Evolutionary conservation across 768 basidiomycete species (phyloP), one percentile per base, ranked within the genome.

Genomic region (Lactifluus echinatus): DNA sequence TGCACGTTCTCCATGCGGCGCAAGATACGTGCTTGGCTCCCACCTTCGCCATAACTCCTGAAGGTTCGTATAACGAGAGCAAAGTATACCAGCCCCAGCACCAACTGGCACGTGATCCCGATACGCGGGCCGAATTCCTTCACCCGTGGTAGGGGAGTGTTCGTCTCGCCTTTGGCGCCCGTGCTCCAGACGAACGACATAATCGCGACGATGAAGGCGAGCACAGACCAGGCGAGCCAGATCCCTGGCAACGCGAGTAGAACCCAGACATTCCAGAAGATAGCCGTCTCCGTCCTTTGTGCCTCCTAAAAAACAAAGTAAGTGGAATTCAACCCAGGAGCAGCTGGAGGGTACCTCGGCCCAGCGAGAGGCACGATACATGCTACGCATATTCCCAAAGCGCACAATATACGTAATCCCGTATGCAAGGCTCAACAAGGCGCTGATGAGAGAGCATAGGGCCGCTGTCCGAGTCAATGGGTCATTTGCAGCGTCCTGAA

Each of bases 141-240:
- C 0, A 55, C 56, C 0, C 71, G 63, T 4, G 71, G 67, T 0
- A 83, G 72, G 7, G 72, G 71, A 2, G 36, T 37, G 26, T 60
- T 55, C 2, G 66, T 63, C 44, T 85, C 79, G 12, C 67, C 37
- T 1, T 71, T 70, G 0, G 80, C 76, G 15, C 83, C 85, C 0
- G 78, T 77, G 40, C 81, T 74, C 85, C 84, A 87, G 50, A 86
- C 75, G 60, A 79, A 89, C 7, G 81, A 76, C 31, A 86, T 72
- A 62, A 89, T 84, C 12, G 83, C 73, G 3, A 75, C 64, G 58
- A 84, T 68, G 68, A 87, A 87, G 51, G 81, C 73, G 4, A 86
- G 72, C 77, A 89, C 83, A 0, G 87, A 81, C 85, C 84, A 89
- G 8, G 84, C 77, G 55, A 87, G 78, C 82, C 84, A 88, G 10